These are phyloP conservation scores for Grigorovia yakushimaensis DNA, from an alignment of 805 yeast genomes.

Conservation along the genomic window DNA sequence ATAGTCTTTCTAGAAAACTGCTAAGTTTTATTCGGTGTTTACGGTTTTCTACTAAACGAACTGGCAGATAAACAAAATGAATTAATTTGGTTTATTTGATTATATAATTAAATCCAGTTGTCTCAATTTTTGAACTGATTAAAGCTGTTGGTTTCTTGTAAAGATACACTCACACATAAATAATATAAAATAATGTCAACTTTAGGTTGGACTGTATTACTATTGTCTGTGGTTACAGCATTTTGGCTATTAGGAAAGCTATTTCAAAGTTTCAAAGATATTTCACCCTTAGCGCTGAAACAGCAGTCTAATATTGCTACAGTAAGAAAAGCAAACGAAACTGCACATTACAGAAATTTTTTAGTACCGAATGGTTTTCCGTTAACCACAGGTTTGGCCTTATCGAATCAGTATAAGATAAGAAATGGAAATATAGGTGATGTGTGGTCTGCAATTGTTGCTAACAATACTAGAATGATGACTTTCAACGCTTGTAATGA, in stretches of 20 bases:
- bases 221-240: neutral
- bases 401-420: slow-evolving; percentile 52
- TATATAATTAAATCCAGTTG: no score
- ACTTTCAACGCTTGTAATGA: slow-evolving; percentile 19
- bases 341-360: slow-evolving; percentile 67
- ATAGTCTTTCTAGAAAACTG: no score
- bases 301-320: slow-evolving; percentile 59
- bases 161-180: no score
- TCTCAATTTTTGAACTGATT: no score
- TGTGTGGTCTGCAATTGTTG: slow-evolving; percentile 51
- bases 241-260: slow-evolving; percentile 6
- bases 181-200: neutral
- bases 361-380: slow-evolving; percentile 66
- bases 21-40: neutral
- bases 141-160: no score
- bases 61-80: no score
- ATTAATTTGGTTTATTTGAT: no score
- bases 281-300: slow-evolving; percentile 44
- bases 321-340: slow-evolving; percentile 56
- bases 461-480: slow-evolving; percentile 12
- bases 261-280: slow-evolving; percentile 33
- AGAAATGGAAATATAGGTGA: slow-evolving; percentile 72
- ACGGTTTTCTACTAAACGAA: neutral
- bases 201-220: neutral
- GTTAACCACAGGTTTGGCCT: slow-evolving; percentile 56